Conservation (phyloP, 2,329 filamentous ascomycete genomes). For the Pseudogymnoascus sp. region DNA sequence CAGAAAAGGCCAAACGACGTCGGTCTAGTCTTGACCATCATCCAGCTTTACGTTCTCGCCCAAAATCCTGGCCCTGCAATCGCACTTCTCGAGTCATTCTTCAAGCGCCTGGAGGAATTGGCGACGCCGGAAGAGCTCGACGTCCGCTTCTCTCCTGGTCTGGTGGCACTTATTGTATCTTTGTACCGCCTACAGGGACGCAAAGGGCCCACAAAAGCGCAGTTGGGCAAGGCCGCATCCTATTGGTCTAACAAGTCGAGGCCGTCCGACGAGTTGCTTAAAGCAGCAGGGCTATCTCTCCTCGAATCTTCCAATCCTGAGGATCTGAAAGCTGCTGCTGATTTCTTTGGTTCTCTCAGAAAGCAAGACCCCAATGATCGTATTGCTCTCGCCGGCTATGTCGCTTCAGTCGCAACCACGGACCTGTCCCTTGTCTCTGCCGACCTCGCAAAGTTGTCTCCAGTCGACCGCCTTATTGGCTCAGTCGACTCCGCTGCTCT, state of each 20-base stretch:
- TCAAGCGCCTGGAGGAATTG: slow-evolving; percentile 61
- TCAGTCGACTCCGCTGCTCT: slow-evolving; percentile 55
- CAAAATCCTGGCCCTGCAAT: slow-evolving; percentile 68
- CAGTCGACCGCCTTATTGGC: slow-evolving; percentile 52
- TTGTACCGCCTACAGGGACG: slow-evolving; percentile 72
- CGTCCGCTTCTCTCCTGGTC: slow-evolving; percentile 72
- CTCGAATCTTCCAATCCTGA: slow-evolving; percentile 63
- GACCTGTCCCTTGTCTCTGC: slow-evolving; percentile 48
- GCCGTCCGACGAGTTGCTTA: slow-evolving; percentile 57
- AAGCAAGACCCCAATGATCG: slow-evolving; percentile 57
- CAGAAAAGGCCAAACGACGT: slow-evolving; percentile 71
- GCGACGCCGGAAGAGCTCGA: slow-evolving; percentile 50
- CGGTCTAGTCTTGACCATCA: slow-evolving; percentile 68
- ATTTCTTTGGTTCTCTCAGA: slow-evolving; percentile 70
- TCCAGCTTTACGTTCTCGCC: slow-evolving; percentile 70
- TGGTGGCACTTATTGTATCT: slow-evolving; percentile 71
- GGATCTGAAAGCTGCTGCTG: slow-evolving; percentile 61
- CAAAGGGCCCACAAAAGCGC: slow-evolving; percentile 59
- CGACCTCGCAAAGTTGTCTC: slow-evolving; percentile 49
- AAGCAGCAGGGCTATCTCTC: slow-evolving; percentile 74
- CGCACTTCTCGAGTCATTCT: slow-evolving; percentile 65
- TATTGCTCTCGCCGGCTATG: slow-evolving; percentile 69
- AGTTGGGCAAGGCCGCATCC: slow-evolving; percentile 69
- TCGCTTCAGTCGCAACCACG: slow-evolving; percentile 66
- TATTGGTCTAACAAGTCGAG: slow-evolving; percentile 67